These are phyloP conservation scores for Chionographis japonica DNA, from an alignment of 106 monocot genomes.

Conservation along the genomic window DNA sequence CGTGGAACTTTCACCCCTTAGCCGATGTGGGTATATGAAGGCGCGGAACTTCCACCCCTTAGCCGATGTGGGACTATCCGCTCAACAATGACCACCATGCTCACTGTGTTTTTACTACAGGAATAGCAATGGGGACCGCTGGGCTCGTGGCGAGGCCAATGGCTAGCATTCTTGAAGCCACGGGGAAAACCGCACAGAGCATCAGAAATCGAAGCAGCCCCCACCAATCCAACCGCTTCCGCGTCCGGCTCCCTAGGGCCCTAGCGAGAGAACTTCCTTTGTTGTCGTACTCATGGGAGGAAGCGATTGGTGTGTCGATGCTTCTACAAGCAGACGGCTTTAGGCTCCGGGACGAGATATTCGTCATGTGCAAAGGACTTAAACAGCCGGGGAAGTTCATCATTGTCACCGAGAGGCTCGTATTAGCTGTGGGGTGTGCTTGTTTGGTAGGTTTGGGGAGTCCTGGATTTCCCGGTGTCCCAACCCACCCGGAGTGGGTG, in stretches of 20 bases:
- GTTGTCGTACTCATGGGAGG: conserved; percentile 91
- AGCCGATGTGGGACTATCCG: background rate
- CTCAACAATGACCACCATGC: too few species aligned
- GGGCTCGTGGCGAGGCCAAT: conserved; percentile 81
- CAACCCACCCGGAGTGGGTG: conserved; percentile 60
- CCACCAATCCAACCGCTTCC: conserved; percentile 45
- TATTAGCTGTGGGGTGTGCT: conserved; percentile 41
- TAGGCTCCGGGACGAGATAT: conserved; percentile 55
- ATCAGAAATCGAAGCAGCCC: conserved; percentile 83
- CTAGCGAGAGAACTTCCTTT: conserved; percentile 70
- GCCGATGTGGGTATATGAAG: too few species aligned
- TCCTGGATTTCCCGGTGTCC: conserved; percentile 57
- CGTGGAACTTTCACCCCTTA: too few species aligned
- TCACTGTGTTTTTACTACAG: conserved; percentile 27
- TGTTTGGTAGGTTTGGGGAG: conserved; percentile 42
- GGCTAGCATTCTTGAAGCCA: conserved; percentile 91
- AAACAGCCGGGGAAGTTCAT: conserved; percentile 59
- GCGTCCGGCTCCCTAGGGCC: conserved; percentile 70
- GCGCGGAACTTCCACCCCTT: background rate
- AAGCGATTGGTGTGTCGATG: conserved; percentile 70
- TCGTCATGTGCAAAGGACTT: conserved; percentile 62
- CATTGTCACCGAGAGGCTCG: conserved; percentile 44
- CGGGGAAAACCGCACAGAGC: conserved; percentile 90
- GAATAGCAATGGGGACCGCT: conserved; percentile 89
- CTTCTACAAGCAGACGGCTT: conserved; percentile 57